These are phyloP conservation scores for Gossypium bickii DNA, from an alignment of 345 rosid genomes.

Conservation along the genomic window DNA sequence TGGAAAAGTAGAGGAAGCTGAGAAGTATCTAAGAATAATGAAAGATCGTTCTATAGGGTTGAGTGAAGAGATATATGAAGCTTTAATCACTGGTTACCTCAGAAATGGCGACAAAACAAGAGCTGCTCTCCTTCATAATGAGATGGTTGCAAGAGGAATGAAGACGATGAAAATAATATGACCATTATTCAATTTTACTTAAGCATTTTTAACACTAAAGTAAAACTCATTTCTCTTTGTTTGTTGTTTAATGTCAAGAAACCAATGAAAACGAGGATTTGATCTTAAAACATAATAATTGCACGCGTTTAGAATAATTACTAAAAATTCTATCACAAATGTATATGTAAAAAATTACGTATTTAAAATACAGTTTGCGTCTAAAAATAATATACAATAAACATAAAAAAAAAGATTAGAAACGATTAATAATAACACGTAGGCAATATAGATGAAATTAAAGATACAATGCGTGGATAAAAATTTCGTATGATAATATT, in stretches of 20 bases:
- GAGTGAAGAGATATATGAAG: constrained; percentile 34
- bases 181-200: not conserved
- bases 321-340: too few relatives aligned
- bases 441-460: too few relatives aligned
- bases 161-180: constrained; percentile 8
- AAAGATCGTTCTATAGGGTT: constrained; percentile 32
- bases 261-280: not conserved
- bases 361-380: too few relatives aligned
- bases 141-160: constrained; percentile 40
- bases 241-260: not conserved
- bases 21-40: constrained; percentile 49
- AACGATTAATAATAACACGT: too few relatives aligned
- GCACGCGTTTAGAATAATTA: too few relatives aligned
- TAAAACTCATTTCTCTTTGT: not conserved
- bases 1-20: constrained; percentile 51
- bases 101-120: constrained; percentile 29
- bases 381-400: too few relatives aligned
- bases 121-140: constrained; percentile 34
- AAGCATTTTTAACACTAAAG: not conserved
- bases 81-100: constrained; percentile 27
- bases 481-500: too few relatives aligned
- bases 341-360: too few relatives aligned
- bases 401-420: too few relatives aligned
- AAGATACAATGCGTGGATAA: too few relatives aligned
- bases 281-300: too few relatives aligned